phyloP scores from a whole-genome alignment of 1,139 yeast genomes.

The Taphrina pruni region DNA sequence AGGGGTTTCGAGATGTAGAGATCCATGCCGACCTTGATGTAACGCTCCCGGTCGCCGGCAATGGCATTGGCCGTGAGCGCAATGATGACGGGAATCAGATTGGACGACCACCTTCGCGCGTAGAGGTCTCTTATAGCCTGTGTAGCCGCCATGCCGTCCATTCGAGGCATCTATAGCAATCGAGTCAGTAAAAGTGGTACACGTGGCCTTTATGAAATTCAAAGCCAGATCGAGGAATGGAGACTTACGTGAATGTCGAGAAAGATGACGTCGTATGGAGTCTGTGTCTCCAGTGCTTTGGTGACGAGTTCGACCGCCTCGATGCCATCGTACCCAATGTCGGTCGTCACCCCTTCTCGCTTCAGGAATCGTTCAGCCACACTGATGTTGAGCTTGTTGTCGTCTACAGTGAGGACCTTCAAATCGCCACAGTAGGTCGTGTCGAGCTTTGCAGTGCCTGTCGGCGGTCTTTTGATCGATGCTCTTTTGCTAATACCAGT shows the following conservation, averaged over 20 bases:
- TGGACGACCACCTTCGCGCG: not conserved
- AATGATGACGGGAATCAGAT: conserved; percentile 57
- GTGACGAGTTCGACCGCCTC: conserved; percentile 67
- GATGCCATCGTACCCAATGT: conserved; percentile 85
- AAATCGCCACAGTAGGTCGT: not conserved
- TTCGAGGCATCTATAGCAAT: conserved; percentile 33
- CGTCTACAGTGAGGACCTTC: conserved; percentile 86
- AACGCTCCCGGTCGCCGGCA: conserved; percentile 81
- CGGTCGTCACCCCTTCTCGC: conserved; percentile 74
- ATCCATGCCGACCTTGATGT: conserved; percentile 84
- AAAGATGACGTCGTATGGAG: conserved; percentile 60
- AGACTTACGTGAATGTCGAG: conserved; percentile 37
- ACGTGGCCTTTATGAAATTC: not conserved
- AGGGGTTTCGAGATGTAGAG: conserved; percentile 85
- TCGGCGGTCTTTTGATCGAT: not conserved
- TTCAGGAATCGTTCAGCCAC: conserved; percentile 83
- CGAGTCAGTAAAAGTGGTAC: conserved; percentile 1
- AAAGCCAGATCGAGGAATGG: not conserved
- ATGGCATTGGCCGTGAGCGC: conserved; percentile 96
- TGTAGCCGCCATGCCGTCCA: conserved; percentile 41
- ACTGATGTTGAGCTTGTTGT: conserved; percentile 89
- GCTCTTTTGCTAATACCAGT: not conserved
- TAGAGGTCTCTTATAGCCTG: conserved; percentile 61
- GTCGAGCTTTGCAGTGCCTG: not conserved
- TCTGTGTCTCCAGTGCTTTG: conserved; percentile 44